Base-by-base conservation (phyloP, 768 basidiomycete genomes). In the Pulveroboletus sp. region DNA sequence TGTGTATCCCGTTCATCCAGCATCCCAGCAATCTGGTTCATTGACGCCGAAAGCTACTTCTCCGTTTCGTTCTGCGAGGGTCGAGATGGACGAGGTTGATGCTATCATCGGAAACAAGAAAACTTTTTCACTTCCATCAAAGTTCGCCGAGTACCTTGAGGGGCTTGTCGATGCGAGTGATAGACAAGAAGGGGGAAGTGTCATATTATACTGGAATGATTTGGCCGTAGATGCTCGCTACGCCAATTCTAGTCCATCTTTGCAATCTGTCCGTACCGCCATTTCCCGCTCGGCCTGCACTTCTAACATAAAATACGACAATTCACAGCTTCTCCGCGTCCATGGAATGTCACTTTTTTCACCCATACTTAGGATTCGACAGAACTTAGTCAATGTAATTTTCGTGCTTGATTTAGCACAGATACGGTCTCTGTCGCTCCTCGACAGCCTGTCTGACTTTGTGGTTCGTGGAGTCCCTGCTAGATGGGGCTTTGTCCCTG, bases 131-230 rank as follows among this genome's bases (percentile, higher is more conserved):
- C 89, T 97, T 49, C 24, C 63, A n/a, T 56, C 56, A 6, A 68
- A 64, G 43, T 26, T 47, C 40, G 41, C 59, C 5, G 68, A 64
- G 33, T 63, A 56, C 27, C 54, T 68, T 4, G 86, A 89, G 47
- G 89, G 85, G 1, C 57, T 96, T n/a, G 86, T 95, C 50, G 96
- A 98, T 67, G 86, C 93, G 1, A 92, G 88, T 50, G 95, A 99
- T 67, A 73, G 89, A 15, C 60, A 63, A 3, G 96, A 99, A 64
- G 90, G 79, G 2, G 91, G 85, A 0, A 75, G 70, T 32, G 75
- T 87, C 4, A 76, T 94, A 35, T 62, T 84, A 1, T 98, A 89
- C 81, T 89, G 86, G 85, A 99, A 98, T 66, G 85, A 99, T 57
- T 68, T 98, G 17, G 86, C 90, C 70, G 87, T 81, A 55, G 96